Base-by-base conservation (phyloP, 2,329 filamentous ascomycete genomes). In the Didymella pomorum region DNA sequence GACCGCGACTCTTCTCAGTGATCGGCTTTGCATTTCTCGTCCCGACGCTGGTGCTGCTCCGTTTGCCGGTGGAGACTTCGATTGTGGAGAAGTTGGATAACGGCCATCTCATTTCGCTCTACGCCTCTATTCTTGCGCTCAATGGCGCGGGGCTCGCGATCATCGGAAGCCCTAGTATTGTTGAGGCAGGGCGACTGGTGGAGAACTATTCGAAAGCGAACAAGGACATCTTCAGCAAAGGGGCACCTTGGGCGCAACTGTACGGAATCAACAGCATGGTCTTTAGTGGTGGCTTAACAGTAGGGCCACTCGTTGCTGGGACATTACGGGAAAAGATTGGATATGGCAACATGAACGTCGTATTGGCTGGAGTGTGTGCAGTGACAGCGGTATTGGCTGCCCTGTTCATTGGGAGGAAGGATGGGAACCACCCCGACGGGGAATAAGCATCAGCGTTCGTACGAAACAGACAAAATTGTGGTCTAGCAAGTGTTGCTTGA, bases 261-360 rank as follows among this genome's bases (percentile, higher is more conserved):
- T 90, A 89, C 69, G 86, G 84, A 2, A 76, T 89, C 58, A 87
- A 86, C 65, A 86, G 82, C n/a, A 82, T 89, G 79, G 80, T 86
- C 0, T 89, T 87, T 71, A 84, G 83, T 58, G 74, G 79, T 0
- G 87, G 88, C 0, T 73, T 89, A 50, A 83, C 86, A 0, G 52
- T 88, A 6, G 88, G 88, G 0, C 87, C 87, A 0, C 69, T 88
- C 14, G 71, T 86, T 48, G 83, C 82, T 8, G 87, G 86, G 0
- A 69, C 67, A 10, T 64, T 87, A 63, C 83, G 80, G 63, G 79
- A 84, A 39, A 69, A 59, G 0, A 77, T 86, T 57, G 84, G 85
- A 0, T 87, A 86, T 68, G 84, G 84, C 1, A 83, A 85, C 61
- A 86, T 87, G 84, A 85, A 56, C 10, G 53, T 79, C 1, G 78